A percentile compares a stretch with the other conserved stretches of the same genome.
Conservation (phyloP, 208 protist genomes). For the Acanthamoeba healyi region DNA sequence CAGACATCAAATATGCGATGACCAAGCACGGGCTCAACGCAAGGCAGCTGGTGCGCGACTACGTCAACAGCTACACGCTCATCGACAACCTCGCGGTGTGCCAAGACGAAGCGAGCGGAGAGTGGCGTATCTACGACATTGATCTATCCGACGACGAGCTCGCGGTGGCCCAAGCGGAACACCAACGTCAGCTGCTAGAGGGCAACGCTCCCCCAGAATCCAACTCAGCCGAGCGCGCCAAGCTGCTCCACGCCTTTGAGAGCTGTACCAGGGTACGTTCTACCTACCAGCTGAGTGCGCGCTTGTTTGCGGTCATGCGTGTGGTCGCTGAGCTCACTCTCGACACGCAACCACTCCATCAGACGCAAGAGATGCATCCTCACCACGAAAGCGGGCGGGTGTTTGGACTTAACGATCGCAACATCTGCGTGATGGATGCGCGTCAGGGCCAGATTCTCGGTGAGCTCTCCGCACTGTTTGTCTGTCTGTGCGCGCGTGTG, state of each 20-base stretch:
- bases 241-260: neutral
- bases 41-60: neutral
- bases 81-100: neutral
- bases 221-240: neutral
- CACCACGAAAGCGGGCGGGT: neutral
- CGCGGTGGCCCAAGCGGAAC: neutral
- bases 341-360: too few relatives aligned
- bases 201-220: neutral
- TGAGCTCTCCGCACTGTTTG: neutral
- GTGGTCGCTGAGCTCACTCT: neutral
- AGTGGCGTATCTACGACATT: too few relatives aligned
- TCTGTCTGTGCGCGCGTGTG: too few relatives aligned
- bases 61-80: conserved; percentile 7
- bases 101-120: neutral
- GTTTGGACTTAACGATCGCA: neutral
- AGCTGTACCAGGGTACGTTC: too few relatives aligned
- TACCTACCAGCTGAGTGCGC: too few relatives aligned
- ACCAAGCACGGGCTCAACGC: neutral
- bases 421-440: neutral
- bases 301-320: too few relatives aligned
- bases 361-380: neutral
- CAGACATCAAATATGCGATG: neutral
- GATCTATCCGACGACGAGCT: too few relatives aligned
- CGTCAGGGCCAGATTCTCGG: neutral
- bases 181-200: neutral